Base-by-base conservation (phyloP, 371 early-diverging fungal species). In the Mucor indicus region DNA sequence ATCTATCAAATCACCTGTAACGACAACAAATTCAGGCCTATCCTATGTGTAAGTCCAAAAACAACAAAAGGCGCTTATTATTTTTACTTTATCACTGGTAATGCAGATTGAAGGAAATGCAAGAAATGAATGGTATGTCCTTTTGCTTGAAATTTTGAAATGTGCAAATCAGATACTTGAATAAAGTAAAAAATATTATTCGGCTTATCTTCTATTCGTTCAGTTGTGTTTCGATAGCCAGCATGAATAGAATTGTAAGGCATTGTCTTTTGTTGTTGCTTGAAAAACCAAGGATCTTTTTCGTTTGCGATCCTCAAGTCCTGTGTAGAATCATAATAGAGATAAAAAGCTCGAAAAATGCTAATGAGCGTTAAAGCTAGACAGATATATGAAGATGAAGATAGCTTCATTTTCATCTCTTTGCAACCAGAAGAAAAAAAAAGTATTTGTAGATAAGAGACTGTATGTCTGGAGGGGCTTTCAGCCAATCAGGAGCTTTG, bases 1-100 rank as follows among this genome's bases (percentile, higher is more conserved):
- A 70, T 96, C 95, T 5, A 91, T 90, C 55, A 95, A 62, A 63
- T 95, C 95, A 1, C 87, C 88, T 1, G 87, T 89, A 8, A 84
- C 80, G 5, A 81, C 68, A 5, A 86, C 84, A 64, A 87, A 83
- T 3, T 81, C 70, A 4, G 87, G 88, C 10, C 82, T 60, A 35
- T n/a, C n/a, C n/a, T n/a, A n/a, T n/a, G n/a, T n/a, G n/a, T n/a
- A n/a, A n/a, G n/a, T n/a, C n/a, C n/a, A n/a, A 8, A 30, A n/a
- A 31, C 13, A 38, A 24, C 0, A n/a, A 16, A 13, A 46, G 0
- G 16, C 3, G 25, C 2, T 15, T 4, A 4, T 15, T 15, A 4
- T 33, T 15, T 11, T 46, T 56, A 69, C 74, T 56, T 76, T 25
- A 86, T 63, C 15, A 79, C 56, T 11, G 87, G 87, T 13, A 88